Percentiles rank a stretch among this genome's conserved stretches.
phyloP scores from a whole-genome alignment of 805 yeast species.

The Limtongia smithiae region DNA sequence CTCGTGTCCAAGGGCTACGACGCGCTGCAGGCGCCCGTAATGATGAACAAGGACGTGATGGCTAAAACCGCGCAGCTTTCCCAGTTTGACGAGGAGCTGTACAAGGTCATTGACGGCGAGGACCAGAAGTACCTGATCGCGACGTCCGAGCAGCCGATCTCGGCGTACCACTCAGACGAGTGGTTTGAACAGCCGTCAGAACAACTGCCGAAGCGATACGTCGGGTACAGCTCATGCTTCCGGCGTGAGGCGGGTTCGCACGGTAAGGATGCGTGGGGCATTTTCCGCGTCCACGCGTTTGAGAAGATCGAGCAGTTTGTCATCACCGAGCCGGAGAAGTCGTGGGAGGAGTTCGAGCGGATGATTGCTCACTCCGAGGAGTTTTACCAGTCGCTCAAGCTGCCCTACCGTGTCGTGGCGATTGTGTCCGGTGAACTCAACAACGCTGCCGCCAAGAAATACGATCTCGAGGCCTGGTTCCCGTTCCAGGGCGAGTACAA shows the following conservation, averaged over 20 bases:
- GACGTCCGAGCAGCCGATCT: constrained; percentile 97
- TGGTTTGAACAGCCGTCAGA: constrained; percentile 98
- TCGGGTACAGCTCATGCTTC: constrained; percentile 98
- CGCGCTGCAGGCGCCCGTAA: constrained; percentile 96
- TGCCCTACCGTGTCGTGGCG: constrained; percentile 96
- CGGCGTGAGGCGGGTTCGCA: constrained; percentile 99
- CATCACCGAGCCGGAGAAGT: constrained; percentile 94
- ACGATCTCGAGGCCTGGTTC: constrained; percentile 99
- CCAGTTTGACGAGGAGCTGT: constrained; percentile 95
- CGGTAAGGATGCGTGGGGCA: constrained; percentile 99
- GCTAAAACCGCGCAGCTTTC: constrained; percentile 98
- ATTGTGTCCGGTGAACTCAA: constrained; percentile 98
- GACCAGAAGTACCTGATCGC: constrained; percentile 98
- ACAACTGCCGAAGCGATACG: constrained; percentile 93
- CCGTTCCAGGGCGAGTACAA: constrained; percentile 98
- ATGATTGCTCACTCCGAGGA: constrained; percentile 91
- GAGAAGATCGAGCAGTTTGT: constrained; percentile 98
- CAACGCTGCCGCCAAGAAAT: constrained; percentile 98
- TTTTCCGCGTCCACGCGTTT: constrained; percentile 97
- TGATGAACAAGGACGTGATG: constrained; percentile 99
- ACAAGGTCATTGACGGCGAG: constrained; percentile 93
- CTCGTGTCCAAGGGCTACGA: constrained; percentile 73
- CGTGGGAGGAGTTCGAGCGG: constrained; percentile 95
- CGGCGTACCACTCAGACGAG: constrained; percentile 94
- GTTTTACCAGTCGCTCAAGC: constrained; percentile 83